These are phyloP conservation scores for Cyclanthera cordifolia DNA, from an alignment of 306 rosid species.

Conservation along the genomic window DNA sequence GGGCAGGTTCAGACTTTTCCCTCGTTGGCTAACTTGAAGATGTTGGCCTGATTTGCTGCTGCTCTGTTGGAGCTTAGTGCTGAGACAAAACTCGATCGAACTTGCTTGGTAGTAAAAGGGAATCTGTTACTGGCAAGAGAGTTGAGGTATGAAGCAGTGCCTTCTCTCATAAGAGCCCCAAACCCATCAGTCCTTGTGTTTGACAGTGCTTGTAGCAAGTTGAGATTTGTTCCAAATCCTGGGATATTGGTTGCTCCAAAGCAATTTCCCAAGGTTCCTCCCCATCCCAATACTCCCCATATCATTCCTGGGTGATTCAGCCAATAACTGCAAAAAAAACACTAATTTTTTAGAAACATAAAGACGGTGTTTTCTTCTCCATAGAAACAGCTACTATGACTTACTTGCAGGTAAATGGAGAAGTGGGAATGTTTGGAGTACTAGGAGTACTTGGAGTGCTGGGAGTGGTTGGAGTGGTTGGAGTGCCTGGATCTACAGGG, in stretches of 20 bases:
- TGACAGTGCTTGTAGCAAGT: slow-evolving; percentile 63
- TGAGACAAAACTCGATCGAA: slow-evolving; percentile 44
- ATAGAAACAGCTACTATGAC: slow-evolving; percentile 8
- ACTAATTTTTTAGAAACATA: background rate
- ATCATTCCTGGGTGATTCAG: slow-evolving; percentile 60
- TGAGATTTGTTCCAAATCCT: slow-evolving; percentile 44
- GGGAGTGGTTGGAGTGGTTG: slow-evolving; percentile 46
- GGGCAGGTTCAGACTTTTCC: slow-evolving; percentile 30
- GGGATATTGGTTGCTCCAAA: slow-evolving; percentile 49
- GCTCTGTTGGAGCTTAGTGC: slow-evolving; percentile 60
- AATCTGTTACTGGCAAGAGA: slow-evolving; percentile 62
- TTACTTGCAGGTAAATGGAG: slow-evolving; percentile 85
- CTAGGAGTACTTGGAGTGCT: slow-evolving; percentile 17
- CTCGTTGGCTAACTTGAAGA: slow-evolving; percentile 83
- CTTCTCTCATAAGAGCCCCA: slow-evolving; percentile 68
- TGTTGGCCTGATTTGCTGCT: slow-evolving; percentile 51
- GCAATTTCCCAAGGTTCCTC: slow-evolving; percentile 67
- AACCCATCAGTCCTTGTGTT: slow-evolving; percentile 70
- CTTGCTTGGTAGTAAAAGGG: slow-evolving; percentile 63
- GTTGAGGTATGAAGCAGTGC: slow-evolving; percentile 72
- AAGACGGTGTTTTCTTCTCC: background rate
- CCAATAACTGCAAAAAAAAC: slow-evolving; percentile 56
- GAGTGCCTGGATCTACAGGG: slow-evolving; percentile 17
- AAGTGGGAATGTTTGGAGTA: slow-evolving; percentile 46
- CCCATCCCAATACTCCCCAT: slow-evolving; percentile 81